These are phyloP conservation scores for Moniliella sp. DNA, from an alignment of 1,284 basidiomycete species.

Conservation along the genomic window DNA sequence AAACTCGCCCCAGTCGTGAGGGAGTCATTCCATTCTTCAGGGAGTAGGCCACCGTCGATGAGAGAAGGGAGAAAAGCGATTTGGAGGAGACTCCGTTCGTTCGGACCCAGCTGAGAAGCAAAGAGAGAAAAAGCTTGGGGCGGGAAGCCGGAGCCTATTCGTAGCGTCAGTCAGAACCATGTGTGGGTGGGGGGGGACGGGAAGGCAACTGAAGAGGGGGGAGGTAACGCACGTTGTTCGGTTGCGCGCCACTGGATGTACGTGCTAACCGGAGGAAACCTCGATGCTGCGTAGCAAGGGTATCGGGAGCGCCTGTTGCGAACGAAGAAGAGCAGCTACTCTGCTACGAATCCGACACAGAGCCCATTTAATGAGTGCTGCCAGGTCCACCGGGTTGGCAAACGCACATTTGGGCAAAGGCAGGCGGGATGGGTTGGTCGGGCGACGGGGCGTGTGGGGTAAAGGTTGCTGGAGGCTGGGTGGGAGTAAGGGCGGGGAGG, in stretches of 20 bases:
- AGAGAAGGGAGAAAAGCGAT: conserved; percentile 26
- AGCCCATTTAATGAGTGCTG: conserved; percentile 30
- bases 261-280: conserved; percentile 22
- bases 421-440: background rate
- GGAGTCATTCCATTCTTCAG: conserved; percentile 32
- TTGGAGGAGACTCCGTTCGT: conserved; percentile 11
- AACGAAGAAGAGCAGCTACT: conserved; percentile 15
- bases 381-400: conserved; percentile 24
- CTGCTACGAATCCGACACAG: conserved; percentile 24
- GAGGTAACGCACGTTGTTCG: conserved; percentile 9
- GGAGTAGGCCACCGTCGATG: conserved; percentile 23
- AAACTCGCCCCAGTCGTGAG: conserved; percentile 19
- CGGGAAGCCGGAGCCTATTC: conserved; percentile 5
- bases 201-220: background rate
- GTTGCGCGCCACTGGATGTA: conserved; percentile 24
- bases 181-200: no score
- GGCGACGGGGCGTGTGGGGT: no score
- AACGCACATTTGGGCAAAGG: conserved; percentile 18
- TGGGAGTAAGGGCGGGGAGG: background rate
- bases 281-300: conserved; percentile 23
- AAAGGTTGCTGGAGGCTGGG: no score
- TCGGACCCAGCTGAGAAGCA: conserved; percentile 6
- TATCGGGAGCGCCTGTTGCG: no score
- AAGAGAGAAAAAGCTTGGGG: conserved; percentile 11
- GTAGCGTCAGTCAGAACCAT: no score